Percentiles rank a stretch among this genome's conserved stretches.
phyloP scores from a whole-genome alignment of 208 protist species.

The Leishmania lainsoni region DNA sequence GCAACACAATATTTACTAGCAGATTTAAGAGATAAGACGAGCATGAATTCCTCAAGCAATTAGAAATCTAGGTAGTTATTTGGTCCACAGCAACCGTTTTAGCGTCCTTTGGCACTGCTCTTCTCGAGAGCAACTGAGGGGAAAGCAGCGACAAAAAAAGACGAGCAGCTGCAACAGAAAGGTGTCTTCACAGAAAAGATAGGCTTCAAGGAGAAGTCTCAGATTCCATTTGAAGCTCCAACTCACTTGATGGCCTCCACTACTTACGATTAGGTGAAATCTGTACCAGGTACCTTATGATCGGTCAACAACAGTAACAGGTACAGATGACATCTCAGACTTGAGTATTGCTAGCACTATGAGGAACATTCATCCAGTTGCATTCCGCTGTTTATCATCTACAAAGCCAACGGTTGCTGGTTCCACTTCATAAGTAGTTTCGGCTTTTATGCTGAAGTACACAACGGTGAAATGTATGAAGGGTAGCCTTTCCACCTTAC shows the following conservation, averaged over 20 bases:
- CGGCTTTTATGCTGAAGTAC: not conserved
- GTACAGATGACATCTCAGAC: not conserved
- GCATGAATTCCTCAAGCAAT: not conserved
- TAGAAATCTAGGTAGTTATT: not conserved
- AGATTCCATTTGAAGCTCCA: not conserved
- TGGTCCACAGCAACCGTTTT: not conserved
- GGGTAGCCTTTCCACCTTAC: not conserved
- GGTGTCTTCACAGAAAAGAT: not conserved
- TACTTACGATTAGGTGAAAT: not conserved
- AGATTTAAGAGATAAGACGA: not conserved
- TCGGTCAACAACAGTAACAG: not conserved
- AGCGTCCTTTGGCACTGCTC: not conserved
- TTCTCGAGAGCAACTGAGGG: not conserved
- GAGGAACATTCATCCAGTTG: not conserved
- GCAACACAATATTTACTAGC: not conserved
- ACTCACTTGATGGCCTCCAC: not conserved
- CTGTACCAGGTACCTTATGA: not conserved
- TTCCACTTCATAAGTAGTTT: not conserved
- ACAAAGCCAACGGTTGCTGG: not conserved
- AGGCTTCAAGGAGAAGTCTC: not conserved
- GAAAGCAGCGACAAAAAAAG: not conserved
- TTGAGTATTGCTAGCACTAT: not conserved
- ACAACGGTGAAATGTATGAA: not conserved
- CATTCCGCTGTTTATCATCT: not conserved
- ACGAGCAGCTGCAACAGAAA: not conserved